Evolutionary conservation across 768 basidiomycete genomes (phyloP).

Genomic region (Albatrellus ellisii): DNA sequence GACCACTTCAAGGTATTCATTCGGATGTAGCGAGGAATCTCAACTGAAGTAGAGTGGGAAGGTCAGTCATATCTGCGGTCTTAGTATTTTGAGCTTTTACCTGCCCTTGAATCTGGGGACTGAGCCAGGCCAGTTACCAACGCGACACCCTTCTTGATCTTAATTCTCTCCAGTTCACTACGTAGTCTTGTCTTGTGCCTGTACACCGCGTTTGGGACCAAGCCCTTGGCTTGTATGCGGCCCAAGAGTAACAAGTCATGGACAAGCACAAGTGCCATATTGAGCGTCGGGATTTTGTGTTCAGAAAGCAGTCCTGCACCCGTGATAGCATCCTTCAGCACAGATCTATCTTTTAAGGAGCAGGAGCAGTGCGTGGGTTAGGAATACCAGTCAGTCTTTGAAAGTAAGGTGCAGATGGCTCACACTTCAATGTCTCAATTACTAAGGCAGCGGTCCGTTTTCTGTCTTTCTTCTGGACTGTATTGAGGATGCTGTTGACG

Average conservation of each 20-base stretch:
- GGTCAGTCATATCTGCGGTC: conserved; percentile 1
- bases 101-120: conserved; percentile 46
- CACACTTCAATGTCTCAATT: conserved; percentile 94
- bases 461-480: conserved; percentile 58
- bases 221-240: conserved; percentile 82
- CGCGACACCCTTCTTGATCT: conserved; percentile 59
- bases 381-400: too few relatives aligned
- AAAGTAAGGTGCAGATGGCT: not conserved
- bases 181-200: conserved; percentile 84
- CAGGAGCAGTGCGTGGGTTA: too few relatives aligned
- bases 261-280: conserved; percentile 74
- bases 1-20: conserved; percentile 68
- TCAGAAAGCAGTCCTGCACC: conserved; percentile 54
- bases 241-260: conserved; percentile 75
- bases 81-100: conserved; percentile 24
- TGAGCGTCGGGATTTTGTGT: conserved; percentile 60
- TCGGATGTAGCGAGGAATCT: conserved; percentile 75
- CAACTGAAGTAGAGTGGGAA: conserved; percentile 25
- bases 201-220: conserved; percentile 75
- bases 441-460: conserved; percentile 77
- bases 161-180: conserved; percentile 76
- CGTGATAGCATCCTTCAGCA: conserved; percentile 57
- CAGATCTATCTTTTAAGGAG: conserved; percentile 78
- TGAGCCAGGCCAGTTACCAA: conserved; percentile 54
- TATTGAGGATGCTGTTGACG: conserved; percentile 71